Conservation (phyloP, 306 rosid genomes). For the Alnus glutinosa region DNA sequence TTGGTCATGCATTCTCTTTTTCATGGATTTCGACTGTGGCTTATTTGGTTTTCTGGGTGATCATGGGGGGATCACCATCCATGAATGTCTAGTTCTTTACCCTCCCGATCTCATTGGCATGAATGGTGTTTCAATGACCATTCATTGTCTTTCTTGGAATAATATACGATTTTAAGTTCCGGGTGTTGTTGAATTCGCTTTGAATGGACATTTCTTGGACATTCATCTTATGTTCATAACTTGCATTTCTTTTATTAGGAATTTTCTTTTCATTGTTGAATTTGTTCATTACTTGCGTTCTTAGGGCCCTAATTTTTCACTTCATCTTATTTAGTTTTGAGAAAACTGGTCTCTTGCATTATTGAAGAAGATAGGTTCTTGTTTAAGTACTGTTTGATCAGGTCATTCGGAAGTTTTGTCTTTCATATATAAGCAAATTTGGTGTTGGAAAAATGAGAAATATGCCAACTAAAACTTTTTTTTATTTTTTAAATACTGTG, state of each 20-base stretch:
- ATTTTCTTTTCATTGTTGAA: neutral
- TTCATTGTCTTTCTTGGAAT: neutral
- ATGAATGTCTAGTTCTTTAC: constrained; percentile 10
- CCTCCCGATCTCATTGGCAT: constrained; percentile 8
- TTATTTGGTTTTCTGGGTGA: constrained; percentile 13
- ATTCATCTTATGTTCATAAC: neutral
- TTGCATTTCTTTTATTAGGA: neutral
- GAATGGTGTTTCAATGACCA: neutral
- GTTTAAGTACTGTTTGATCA: neutral
- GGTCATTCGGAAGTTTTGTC: neutral
- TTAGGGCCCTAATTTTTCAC: neutral
- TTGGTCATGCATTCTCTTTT: constrained; percentile 16
- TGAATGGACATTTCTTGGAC: neutral
- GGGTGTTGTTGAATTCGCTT: neutral
- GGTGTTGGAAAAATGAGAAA: neutral
- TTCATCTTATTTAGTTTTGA: neutral
- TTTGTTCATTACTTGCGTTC: neutral
- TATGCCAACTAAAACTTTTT: neutral
- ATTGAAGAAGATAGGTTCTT: neutral
- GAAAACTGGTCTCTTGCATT: neutral
- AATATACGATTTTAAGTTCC: neutral
- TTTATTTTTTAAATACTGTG: neutral
- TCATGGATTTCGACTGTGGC: neutral
- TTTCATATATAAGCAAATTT: neutral
- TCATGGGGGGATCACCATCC: constrained; percentile 1